These are phyloP conservation scores for Oemleria cerasiformis DNA, from an alignment of 306 rosid genomes.

Conservation along the genomic window DNA sequence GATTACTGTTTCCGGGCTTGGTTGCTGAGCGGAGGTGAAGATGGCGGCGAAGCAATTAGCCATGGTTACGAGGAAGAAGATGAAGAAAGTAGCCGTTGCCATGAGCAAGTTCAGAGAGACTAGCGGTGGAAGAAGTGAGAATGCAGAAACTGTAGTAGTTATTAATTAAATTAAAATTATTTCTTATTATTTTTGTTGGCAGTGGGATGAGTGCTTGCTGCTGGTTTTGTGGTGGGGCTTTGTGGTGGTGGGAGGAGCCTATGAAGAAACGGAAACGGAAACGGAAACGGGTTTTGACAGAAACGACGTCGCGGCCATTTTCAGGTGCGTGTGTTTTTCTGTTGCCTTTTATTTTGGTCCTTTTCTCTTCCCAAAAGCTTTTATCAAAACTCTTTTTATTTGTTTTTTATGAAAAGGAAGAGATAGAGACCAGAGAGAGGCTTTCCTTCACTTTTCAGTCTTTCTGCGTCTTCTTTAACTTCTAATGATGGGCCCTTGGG, in stretches of 20 bases:
- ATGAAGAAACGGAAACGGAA: slow-evolving; percentile 13
- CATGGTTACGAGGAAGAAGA: slow-evolving; percentile 22
- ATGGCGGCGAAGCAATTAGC: slow-evolving; percentile 21
- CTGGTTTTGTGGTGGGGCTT: slow-evolving; percentile 19
- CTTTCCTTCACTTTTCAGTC: not conserved
- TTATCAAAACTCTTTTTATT: not conserved
- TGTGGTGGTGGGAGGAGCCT: slow-evolving; percentile 22
- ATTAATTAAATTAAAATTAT: not conserved
- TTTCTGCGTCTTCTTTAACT: not conserved
- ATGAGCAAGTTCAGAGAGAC: slow-evolving; percentile 10
- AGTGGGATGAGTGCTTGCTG: not conserved
- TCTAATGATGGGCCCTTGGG: not conserved
- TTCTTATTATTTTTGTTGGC: not conserved
- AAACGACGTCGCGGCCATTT: slow-evolving; percentile 21
- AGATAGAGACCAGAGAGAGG: too few species aligned
- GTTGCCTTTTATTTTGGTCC: not conserved
- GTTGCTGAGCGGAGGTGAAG: slow-evolving; percentile 23
- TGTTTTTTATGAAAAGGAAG: not conserved
- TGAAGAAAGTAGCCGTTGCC: slow-evolving; percentile 55
- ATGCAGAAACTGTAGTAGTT: slow-evolving; percentile 4
- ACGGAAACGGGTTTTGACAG: slow-evolving; percentile 22
- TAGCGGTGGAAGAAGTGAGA: slow-evolving; percentile 1
- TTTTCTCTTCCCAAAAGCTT: not conserved
- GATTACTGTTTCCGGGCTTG: not conserved
- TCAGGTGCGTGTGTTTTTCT: not conserved